These are phyloP conservation scores for Acacia confusa DNA, from an alignment of 306 rosid species.

Conservation along the genomic window DNA sequence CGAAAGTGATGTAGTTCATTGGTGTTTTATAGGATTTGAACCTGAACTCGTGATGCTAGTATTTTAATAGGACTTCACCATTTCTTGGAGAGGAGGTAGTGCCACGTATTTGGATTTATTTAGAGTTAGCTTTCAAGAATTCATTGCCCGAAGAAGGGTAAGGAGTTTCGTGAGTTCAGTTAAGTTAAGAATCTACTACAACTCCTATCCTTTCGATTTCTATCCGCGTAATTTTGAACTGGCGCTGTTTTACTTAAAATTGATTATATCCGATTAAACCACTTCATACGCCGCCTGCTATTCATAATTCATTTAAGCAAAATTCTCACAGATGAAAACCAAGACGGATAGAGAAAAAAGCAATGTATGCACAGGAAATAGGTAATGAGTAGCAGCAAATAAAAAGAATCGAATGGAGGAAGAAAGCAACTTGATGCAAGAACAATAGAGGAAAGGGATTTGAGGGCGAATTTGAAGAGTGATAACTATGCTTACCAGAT, in stretches of 20 bases:
- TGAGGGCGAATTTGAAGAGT: background rate
- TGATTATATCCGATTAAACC: background rate
- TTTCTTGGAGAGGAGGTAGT: background rate
- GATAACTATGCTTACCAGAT: slow-evolving; percentile 15
- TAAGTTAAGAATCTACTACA: background rate
- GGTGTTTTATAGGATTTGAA: background rate
- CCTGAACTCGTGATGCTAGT: background rate
- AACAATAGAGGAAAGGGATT: background rate
- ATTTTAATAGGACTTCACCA: background rate
- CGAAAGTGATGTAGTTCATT: background rate
- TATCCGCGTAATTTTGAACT: background rate
- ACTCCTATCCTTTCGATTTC: background rate
- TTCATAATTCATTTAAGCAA: background rate
- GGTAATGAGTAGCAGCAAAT: background rate
- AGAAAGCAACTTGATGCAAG: background rate
- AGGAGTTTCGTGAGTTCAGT: background rate
- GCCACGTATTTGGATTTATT: background rate
- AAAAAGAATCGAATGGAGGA: background rate
- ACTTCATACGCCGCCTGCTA: background rate
- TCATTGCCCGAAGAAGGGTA: background rate
- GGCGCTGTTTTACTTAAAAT: background rate
- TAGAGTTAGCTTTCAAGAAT: background rate
- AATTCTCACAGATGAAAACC: background rate
- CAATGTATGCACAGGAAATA: background rate
- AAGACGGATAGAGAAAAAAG: background rate